Percentiles rank a stretch among this genome's conserved stretches.
These are phyloP conservation scores for Penicillium goetzii DNA, from an alignment of 495 filamentous ascomycete genomes.

Conservation along the genomic window DNA sequence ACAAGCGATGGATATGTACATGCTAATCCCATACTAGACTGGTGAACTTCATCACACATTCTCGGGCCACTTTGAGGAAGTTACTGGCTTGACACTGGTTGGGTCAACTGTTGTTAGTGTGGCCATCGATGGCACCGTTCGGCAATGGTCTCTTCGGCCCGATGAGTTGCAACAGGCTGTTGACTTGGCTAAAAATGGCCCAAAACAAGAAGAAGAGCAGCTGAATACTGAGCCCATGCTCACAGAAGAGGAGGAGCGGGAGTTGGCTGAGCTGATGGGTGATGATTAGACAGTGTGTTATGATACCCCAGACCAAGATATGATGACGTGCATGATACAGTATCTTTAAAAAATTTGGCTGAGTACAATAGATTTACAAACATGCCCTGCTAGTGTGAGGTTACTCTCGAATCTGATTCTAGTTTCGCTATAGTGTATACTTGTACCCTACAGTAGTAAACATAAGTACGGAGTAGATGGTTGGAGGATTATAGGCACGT, in stretches of 20 bases:
- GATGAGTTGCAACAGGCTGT: constrained; percentile 65
- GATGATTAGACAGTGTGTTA: constrained; percentile 45
- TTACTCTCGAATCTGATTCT: background rate
- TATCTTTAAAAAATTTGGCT: background rate
- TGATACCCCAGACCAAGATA: constrained; percentile 23
- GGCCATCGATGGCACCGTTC: constrained; percentile 84
- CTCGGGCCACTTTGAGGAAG: constrained; percentile 88
- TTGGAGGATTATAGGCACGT: constrained; percentile 25
- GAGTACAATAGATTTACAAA: background rate
- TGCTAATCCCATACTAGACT: constrained; percentile 43
- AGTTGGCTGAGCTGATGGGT: constrained; percentile 86
- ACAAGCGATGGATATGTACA: constrained; percentile 18
- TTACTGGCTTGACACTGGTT: constrained; percentile 75
- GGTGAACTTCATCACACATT: constrained; percentile 78
- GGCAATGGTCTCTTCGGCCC: constrained; percentile 74
- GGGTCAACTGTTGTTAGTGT: constrained; percentile 71
- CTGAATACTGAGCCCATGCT: constrained; percentile 55
- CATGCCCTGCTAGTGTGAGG: background rate
- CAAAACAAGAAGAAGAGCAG: constrained; percentile 54
- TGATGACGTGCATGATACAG: background rate
- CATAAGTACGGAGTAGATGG: background rate
- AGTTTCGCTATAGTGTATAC: background rate
- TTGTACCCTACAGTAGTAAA: background rate
- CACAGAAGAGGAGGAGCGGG: constrained; percentile 82
- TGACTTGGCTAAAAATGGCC: constrained; percentile 58